Base-by-base conservation (phyloP, 164 flowering plant genomes). In the Sextonia rubra region DNA sequence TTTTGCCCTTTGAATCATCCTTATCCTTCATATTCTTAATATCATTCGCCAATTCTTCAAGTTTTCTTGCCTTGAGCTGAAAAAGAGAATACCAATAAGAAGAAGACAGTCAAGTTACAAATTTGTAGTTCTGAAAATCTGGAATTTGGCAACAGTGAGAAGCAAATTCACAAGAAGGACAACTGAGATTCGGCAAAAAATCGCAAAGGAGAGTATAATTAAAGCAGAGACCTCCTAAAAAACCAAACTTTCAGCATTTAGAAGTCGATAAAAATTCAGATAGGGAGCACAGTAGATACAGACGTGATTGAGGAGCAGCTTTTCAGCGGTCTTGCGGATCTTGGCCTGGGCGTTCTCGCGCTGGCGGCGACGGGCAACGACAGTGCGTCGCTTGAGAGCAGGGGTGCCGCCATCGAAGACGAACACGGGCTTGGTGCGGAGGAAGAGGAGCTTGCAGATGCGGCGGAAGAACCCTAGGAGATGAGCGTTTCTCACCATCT, bases 381-480 rank as follows among this genome's bases (percentile, higher is more conserved):
- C 93, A 0, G 99, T 93, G 14, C 98, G 89, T 69, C 96, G 85
- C 87, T 95, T 95, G 61, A 95, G 91, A 18, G 92, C 97, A 0
- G 98, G 98, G 1, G 99, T 95, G 58, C 81, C 99, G 1, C 99
- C 99, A 70, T 95, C 99, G 66, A 95, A 93, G 49, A 95, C 97
- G 76, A 95, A 95, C 12, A 95, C 94, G 0, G 98, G 99, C 82
- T 90, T 92, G 29, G 92, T 89, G 26, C 94, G 83, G 4, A 95
- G 91, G 76, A 82, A 95, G 25, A 95, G 82, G 4, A 95, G 88
- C 83, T 95, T 95, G 83, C 99, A 95, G 47, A 95, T 93, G 23
- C 98, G 84, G 3, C 99, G 86, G 73, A 95, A 93, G 74, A 95
- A 95, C 26, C 99, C 99, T 12, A 95, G 22, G 69, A 95, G 47